phyloP scores from a whole-genome alignment of 2,329 filamentous ascomycete species.

The Leptodontidium sp. region DNA sequence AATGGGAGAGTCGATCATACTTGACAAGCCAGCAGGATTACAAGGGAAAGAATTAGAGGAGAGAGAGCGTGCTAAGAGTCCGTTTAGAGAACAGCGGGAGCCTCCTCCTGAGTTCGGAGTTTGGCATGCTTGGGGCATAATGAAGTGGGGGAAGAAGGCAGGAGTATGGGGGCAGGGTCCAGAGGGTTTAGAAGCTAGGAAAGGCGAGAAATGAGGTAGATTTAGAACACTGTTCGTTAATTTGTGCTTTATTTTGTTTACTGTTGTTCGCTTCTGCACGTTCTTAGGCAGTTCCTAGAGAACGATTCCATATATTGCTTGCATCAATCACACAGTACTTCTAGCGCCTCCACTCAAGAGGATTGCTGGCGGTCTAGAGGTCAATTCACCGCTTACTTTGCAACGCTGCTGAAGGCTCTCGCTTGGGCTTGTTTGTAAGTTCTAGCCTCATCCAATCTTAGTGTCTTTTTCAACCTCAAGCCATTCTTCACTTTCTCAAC shows the following conservation, averaged over 20 bases:
- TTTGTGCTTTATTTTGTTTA: background rate
- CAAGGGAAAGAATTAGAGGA: slow-evolving; percentile 39
- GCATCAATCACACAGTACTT: too few relatives aligned
- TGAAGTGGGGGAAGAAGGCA: slow-evolving; percentile 60
- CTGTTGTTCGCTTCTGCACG: background rate
- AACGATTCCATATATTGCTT: too few relatives aligned
- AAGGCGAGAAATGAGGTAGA: slow-evolving; percentile 15
- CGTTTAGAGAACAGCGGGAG: slow-evolving; percentile 51
- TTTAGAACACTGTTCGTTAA: background rate
- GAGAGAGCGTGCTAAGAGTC: slow-evolving; percentile 35
- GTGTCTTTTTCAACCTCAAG: too few relatives aligned
- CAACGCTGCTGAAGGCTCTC: too few relatives aligned
- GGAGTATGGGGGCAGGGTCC: slow-evolving; percentile 58
- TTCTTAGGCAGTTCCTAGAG: background rate
- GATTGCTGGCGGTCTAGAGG: too few relatives aligned
- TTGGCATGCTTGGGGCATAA: slow-evolving; percentile 62
- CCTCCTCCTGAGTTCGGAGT: slow-evolving; percentile 59
- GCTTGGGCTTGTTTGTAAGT: too few relatives aligned
- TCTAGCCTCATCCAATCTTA: too few relatives aligned
- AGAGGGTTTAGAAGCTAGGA: slow-evolving; percentile 49
- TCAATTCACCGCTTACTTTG: too few relatives aligned
- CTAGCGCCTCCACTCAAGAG: too few relatives aligned
- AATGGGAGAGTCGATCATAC: slow-evolving; percentile 52
- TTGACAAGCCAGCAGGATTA: slow-evolving; percentile 55
- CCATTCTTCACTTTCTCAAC: too few relatives aligned